Percentiles rank a stretch among this genome's conserved stretches.
Conservation (phyloP, 108 stramenopile genomes). For the Cyclotella choctawhatcheeana region DNA sequence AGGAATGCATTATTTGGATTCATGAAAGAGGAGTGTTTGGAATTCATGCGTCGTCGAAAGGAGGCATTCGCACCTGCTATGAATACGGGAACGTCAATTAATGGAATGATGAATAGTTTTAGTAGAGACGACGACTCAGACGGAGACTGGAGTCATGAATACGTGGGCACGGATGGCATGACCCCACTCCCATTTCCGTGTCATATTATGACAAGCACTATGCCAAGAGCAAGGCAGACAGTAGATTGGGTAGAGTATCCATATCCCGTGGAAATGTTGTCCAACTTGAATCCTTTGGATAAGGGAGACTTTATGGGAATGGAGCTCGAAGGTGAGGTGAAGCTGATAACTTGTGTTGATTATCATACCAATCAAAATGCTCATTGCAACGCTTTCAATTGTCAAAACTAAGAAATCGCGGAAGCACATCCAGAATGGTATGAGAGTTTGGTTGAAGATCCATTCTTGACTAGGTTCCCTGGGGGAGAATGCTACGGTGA, state of each 20-base stretch:
- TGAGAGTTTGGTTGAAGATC: constrained; percentile 66
- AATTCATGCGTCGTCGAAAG: constrained; percentile 59
- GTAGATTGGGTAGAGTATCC: constrained; percentile 62
- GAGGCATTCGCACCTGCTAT: constrained; percentile 41
- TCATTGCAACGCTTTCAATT: no score
- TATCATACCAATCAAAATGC: no score
- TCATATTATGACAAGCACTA: constrained; percentile 74
- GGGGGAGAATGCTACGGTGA: constrained; percentile 90
- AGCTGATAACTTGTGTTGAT: no score
- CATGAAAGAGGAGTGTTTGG: constrained; percentile 65
- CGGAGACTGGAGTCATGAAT: constrained; percentile 23
- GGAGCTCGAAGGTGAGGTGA: no score
- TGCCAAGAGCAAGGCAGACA: constrained; percentile 88
- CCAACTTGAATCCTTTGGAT: constrained; percentile 89
- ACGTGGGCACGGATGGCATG: constrained; percentile 35
- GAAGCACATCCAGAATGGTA: constrained; percentile 77
- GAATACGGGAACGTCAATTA: constrained; percentile 64
- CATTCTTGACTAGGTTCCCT: constrained; percentile 72
- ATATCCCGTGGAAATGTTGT: constrained; percentile 64
- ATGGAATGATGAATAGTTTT: constrained; percentile 54
- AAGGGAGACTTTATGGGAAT: constrained; percentile 90
- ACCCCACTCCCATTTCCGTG: constrained; percentile 68
- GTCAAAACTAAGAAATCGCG: constrained; percentile 81
- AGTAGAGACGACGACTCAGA: constrained; percentile 6
- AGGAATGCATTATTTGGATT: constrained; percentile 72